Evolutionary conservation across 148 eudicot species (phyloP).

Genomic region (Bassia scoparia): DNA sequence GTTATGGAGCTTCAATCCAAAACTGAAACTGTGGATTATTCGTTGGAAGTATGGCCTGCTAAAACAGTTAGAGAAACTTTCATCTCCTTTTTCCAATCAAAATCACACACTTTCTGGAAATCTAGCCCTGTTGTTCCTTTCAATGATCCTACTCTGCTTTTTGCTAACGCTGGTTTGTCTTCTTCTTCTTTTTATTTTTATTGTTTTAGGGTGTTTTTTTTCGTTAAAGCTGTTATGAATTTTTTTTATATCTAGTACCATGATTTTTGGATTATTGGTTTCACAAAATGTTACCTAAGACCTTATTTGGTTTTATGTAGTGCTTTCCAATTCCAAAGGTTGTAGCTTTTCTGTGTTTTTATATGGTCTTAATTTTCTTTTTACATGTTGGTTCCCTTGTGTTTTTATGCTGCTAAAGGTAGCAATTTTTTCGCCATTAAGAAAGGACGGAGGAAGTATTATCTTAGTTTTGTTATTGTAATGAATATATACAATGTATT

Average conservation of each 20-base stretch:
- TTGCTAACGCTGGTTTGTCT: constrained; percentile 79
- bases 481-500: too few relatives aligned
- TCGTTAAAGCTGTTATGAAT: background rate
- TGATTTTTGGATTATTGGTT: too few relatives aligned
- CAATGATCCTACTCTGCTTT: constrained; percentile 87
- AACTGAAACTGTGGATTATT: too few relatives aligned
- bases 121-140: constrained; percentile 94
- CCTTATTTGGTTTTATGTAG: too few relatives aligned
- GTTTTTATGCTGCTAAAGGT: background rate
- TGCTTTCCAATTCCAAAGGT: too few relatives aligned
- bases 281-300: too few relatives aligned
- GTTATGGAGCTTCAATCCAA: too few relatives aligned
- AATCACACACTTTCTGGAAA: constrained; percentile 56
- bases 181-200: too few relatives aligned
- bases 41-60: constrained; percentile 91
- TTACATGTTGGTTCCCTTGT: background rate
- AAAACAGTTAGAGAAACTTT: constrained; percentile 54
- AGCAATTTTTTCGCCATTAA: background rate
- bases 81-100: constrained; percentile 50
- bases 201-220: background rate
- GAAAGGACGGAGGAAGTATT: background rate
- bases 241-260: background rate
- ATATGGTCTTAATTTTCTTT: too few relatives aligned
- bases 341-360: too few relatives aligned
- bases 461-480: too few relatives aligned